A percentile compares a stretch with the other conserved stretches of the same genome.
Conservation (phyloP, 495 filamentous ascomycete species). For the Penicillium steckii region DNA sequence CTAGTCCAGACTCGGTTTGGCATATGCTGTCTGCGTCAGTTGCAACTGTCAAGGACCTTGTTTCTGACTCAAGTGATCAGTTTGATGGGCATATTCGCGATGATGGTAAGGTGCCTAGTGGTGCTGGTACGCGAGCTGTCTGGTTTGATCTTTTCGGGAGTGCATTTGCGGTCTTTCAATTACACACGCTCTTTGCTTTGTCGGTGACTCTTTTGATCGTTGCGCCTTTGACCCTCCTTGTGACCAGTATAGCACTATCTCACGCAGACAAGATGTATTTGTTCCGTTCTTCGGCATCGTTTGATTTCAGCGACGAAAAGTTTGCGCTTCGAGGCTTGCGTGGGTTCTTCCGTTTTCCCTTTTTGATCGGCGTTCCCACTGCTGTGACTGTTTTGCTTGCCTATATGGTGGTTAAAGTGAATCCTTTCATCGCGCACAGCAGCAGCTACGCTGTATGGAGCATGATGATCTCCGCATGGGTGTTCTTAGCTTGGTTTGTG, state of each 20-base stretch:
- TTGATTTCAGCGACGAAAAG: constrained; percentile 56
- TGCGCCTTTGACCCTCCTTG: constrained; percentile 67
- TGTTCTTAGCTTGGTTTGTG: constrained; percentile 79
- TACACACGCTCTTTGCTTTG: constrained; percentile 83
- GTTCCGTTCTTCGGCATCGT: constrained; percentile 61
- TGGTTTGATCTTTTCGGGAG: constrained; percentile 95
- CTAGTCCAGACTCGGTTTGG: constrained; percentile 75
- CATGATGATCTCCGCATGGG: constrained; percentile 82
- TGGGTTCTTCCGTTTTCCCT: constrained; percentile 81
- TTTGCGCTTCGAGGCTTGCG: constrained; percentile 71
- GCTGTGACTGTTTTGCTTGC: constrained; percentile 70
- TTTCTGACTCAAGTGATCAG: constrained; percentile 62
- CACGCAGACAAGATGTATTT: constrained; percentile 78
- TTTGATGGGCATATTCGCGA: constrained; percentile 62
- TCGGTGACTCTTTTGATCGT: constrained; percentile 79
- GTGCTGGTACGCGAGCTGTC: constrained; percentile 68
- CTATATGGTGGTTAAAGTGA: constrained; percentile 75
- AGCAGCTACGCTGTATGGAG: constrained; percentile 81
- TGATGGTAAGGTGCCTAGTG: constrained; percentile 65
- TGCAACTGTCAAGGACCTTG: constrained; percentile 66
- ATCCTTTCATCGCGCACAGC: constrained; percentile 85
- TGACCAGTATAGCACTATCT: constrained; percentile 64
- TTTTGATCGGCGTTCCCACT: constrained; percentile 68
- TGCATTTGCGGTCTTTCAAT: constrained; percentile 71
- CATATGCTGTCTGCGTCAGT: constrained; percentile 89